Evolutionary conservation across 1,284 basidiomycete genomes (phyloP), one percentile per base, ranked within the genome.

Genomic region (Marasmius tenuissimus): DNA sequence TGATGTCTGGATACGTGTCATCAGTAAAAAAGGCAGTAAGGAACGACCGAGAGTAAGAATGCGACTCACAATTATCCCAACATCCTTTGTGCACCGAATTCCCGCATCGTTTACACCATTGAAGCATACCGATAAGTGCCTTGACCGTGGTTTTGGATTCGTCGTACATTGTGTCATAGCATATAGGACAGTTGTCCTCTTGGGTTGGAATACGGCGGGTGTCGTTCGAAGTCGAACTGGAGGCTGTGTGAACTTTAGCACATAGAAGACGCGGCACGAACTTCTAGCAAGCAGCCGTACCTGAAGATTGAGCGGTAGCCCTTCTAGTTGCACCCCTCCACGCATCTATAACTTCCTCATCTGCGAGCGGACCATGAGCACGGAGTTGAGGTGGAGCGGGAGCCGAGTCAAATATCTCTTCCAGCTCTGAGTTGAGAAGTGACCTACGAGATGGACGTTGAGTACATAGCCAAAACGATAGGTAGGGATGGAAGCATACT

Each of bases 101-200:
- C 1, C 37, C 6, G 20, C 52, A 54, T 38, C 14, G 33, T 9
- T 54, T 37, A 37, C 52, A 54, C 52, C 52, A 54, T 38, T 54
- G 8, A 33, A 54, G 14, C 7, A 3, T 9, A 8, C 34, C 52
- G 18, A 16, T 20, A 34, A 37, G 37, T 4, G 33, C 27, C 16
- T 54, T 18, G 34, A 54, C 9, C 1, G 27, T 37, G 34, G n/a
- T 54, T 20, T 37, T 54, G 8, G 4, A 5, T 7, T 11, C 34
- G 34, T 37, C 34, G 16, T 54, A 35, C n/a, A 54, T 34, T 2
- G 52, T 38, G 63, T 91, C 89, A 70, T 91, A 92, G 71, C 89
- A 92, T 59, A 92, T 83, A 0, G 89, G 86, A 67, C 91, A 92
- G 69, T 86, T 83, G 67, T 91, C 89, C 1, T 85, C 89, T 38